Conservation (phyloP, 345 rosid species). For the Capsella bursapastoris region DNA sequence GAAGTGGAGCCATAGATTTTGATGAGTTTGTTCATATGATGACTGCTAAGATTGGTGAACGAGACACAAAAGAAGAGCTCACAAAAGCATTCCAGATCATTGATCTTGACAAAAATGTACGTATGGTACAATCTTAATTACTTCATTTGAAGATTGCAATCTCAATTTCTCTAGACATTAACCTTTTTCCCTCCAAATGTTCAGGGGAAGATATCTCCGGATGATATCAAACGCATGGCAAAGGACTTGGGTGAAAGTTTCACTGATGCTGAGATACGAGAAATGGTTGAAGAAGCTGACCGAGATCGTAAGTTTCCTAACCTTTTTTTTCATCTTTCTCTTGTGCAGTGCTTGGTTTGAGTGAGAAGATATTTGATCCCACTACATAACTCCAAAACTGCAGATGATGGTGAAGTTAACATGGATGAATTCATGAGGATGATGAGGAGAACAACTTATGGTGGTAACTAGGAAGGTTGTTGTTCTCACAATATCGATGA, state of each 20-base stretch:
- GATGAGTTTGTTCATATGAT: slow-evolving; percentile 95
- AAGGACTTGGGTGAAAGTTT: slow-evolving; percentile 87
- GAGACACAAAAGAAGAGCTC: slow-evolving; percentile 92
- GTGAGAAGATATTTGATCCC: background rate
- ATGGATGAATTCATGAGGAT: slow-evolving; percentile 74
- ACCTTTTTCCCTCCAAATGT: background rate
- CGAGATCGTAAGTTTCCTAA: slow-evolving; percentile 64
- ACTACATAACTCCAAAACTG: slow-evolving; percentile 19
- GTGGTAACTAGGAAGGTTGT: slow-evolving; percentile 52
- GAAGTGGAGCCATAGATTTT: slow-evolving; percentile 95
- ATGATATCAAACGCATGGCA: slow-evolving; percentile 70
- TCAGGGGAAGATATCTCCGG: slow-evolving; percentile 80
- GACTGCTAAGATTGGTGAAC: slow-evolving; percentile 97
- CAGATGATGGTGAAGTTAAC: slow-evolving; percentile 79
- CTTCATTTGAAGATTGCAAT: background rate
- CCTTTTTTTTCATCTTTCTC: background rate
- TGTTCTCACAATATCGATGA: slow-evolving; percentile 12
- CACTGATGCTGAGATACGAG: slow-evolving; percentile 70
- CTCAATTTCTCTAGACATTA: background rate
- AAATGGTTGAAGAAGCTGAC: slow-evolving; percentile 93
- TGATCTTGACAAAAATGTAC: slow-evolving; percentile 74
- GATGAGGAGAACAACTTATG: slow-evolving; percentile 71
- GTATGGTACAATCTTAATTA: too few species aligned
- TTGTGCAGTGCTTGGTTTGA: background rate
- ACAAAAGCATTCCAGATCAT: slow-evolving; percentile 75